phyloP scores from a whole-genome alignment of 2,329 filamentous ascomycete genomes.

The Biscogniauxia sp. region DNA sequence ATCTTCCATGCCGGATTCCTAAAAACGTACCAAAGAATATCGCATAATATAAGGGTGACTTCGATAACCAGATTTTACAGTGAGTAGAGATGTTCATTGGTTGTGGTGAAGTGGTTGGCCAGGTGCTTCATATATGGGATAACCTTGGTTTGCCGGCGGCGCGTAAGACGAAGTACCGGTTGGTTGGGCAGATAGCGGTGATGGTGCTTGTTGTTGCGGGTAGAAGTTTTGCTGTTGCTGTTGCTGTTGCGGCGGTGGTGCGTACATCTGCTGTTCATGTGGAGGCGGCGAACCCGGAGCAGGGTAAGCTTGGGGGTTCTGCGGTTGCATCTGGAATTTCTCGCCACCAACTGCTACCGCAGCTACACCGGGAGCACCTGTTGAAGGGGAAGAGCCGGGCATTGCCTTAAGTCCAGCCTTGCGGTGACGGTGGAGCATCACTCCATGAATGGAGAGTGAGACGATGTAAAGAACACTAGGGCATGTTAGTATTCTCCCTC shows the following conservation, averaged over 20 bases:
- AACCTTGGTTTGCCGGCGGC: constrained; percentile 12
- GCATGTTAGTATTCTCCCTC: constrained; percentile 6
- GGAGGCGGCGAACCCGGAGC: constrained; percentile 12
- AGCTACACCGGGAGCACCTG: constrained; percentile 7
- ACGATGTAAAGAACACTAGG: constrained; percentile 42
- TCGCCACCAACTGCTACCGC: constrained; percentile 21
- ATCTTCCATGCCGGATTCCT: too few species aligned
- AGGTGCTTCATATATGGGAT: constrained; percentile 22
- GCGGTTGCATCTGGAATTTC: constrained; percentile 29
- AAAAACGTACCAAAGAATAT: too few species aligned
- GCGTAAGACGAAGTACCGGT: constrained; percentile 17
- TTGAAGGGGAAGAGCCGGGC: constrained; percentile 29
- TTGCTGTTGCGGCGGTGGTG: neutral
- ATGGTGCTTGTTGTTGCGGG: constrained; percentile 14
- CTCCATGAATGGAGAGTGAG: constrained; percentile 40
- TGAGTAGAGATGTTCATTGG: neutral
- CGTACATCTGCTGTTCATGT: constrained; percentile 9
- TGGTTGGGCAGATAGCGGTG: constrained; percentile 17
- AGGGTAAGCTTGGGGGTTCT: constrained; percentile 19
- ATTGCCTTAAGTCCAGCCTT: constrained; percentile 40
- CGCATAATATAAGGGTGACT: too few species aligned
- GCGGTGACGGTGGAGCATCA: constrained; percentile 44
- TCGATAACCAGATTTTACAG: too few species aligned
- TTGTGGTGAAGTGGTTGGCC: constrained; percentile 11
- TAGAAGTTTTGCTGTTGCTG: constrained; percentile 9